A percentile compares a stretch with the other conserved stretches of the same genome.
Conservation (phyloP, 768 basidiomycete species). For the Rhodotorula paludigena region DNA sequence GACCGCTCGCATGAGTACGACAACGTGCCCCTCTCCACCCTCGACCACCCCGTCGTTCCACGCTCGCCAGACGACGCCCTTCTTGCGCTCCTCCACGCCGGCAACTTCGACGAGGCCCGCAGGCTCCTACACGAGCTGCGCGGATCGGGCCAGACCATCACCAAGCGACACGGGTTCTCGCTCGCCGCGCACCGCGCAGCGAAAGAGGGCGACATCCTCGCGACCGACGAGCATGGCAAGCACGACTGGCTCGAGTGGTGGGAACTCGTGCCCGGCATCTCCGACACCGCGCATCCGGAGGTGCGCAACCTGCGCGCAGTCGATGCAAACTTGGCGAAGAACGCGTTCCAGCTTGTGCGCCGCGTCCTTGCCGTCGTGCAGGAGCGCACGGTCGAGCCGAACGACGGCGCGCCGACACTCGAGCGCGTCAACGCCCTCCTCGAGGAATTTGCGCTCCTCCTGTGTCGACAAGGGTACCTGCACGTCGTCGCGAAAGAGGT, state of each 20-base stretch:
- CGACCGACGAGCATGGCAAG: neutral
- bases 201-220: no score
- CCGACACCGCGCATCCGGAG: neutral
- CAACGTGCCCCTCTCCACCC: constrained; percentile 19
- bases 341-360: neutral
- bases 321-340: neutral
- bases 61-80: constrained; percentile 19
- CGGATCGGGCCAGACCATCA: neutral
- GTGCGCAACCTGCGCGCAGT: neutral
- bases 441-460: neutral
- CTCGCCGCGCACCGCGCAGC: neutral
- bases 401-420: neutral
- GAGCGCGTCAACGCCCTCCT: neutral
- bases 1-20: constrained; percentile 3
- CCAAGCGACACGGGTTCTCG: constrained; percentile 1
- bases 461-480: constrained; percentile 9
- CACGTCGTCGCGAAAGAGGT: constrained; percentile 11
- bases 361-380: neutral
- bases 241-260: constrained; percentile 26
- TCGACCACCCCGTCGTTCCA: constrained; percentile 14
- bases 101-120: neutral
- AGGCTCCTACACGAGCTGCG: constrained; percentile 2
- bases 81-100: constrained; percentile 6
- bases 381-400: neutral
- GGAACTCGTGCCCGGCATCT: constrained; percentile 4